Percentiles rank a stretch among this genome's conserved stretches.
phyloP scores from a whole-genome alignment of 1,284 basidiomycete species.

The Irpex sp. region DNA sequence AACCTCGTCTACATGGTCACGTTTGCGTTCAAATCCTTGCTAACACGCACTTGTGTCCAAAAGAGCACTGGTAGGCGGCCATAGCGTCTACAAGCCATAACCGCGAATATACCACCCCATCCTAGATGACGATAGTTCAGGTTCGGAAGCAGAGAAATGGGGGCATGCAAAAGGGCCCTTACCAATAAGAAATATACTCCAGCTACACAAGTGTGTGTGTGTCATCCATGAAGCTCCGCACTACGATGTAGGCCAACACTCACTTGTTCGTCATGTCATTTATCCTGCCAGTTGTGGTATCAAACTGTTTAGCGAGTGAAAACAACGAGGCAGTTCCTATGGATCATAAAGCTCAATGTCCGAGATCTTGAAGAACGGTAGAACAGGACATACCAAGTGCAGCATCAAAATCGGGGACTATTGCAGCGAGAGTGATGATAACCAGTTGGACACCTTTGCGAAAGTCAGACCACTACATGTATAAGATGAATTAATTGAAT shows the following conservation, averaged over 20 bases:
- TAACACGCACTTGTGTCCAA: slow-evolving; percentile 46
- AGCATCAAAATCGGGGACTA: slow-evolving; percentile 66
- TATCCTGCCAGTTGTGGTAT: slow-evolving; percentile 53
- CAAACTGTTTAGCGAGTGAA: slow-evolving; percentile 48
- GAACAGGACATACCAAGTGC: slow-evolving; percentile 43
- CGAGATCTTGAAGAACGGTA: background rate
- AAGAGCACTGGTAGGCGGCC: slow-evolving; percentile 59
- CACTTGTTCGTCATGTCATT: slow-evolving; percentile 62
- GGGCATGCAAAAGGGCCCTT: background rate
- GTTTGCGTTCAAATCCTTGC: too few relatives aligned
- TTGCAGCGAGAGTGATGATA: slow-evolving; percentile 59
- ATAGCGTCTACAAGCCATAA: slow-evolving; percentile 52
- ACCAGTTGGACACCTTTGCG: slow-evolving; percentile 50
- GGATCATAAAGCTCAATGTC: background rate
- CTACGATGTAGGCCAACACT: slow-evolving; percentile 14
- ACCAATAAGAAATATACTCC: slow-evolving; percentile 66
- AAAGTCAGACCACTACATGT: slow-evolving; percentile 34
- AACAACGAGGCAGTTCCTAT: slow-evolving; percentile 56
- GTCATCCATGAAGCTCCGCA: background rate
- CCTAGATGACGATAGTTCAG: slow-evolving; percentile 26
- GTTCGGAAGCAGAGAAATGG: too few relatives aligned
- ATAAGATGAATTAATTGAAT: too few relatives aligned
- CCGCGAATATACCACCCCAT: slow-evolving; percentile 54
- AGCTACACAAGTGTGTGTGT: slow-evolving; percentile 31
- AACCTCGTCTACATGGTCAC: background rate